Conservation (phyloP, 1,284 basidiomycete genomes). For the Irpex sp. region DNA sequence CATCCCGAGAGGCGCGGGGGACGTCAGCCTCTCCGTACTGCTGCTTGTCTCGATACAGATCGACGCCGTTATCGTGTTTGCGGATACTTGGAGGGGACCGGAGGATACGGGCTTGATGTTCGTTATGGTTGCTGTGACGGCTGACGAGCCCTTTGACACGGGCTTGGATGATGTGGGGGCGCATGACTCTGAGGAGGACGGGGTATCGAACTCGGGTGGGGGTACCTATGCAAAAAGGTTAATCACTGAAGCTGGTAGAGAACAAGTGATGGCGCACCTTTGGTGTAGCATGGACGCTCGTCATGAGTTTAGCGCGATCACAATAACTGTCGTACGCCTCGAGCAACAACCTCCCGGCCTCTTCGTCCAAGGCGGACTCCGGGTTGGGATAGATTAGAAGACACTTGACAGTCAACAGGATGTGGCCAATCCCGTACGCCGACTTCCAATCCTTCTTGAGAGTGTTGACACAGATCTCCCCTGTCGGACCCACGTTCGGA, state of each 20-base stretch:
- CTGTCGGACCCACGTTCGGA: slow-evolving; percentile 84
- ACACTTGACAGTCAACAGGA: slow-evolving; percentile 89
- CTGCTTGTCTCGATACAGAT: slow-evolving; percentile 35
- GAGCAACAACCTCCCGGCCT: slow-evolving; percentile 85
- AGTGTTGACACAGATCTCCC: slow-evolving; percentile 97
- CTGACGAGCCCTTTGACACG: slow-evolving; percentile 2
- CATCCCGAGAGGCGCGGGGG: slow-evolving; percentile 58
- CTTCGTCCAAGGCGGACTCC: slow-evolving; percentile 91
- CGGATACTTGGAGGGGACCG: slow-evolving; percentile 32
- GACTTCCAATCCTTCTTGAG: slow-evolving; percentile 96
- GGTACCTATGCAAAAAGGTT: slow-evolving; percentile 32
- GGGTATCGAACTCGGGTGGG: slow-evolving; percentile 63
- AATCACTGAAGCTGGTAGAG: neutral
- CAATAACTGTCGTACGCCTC: slow-evolving; percentile 88
- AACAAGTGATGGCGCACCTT: slow-evolving; percentile 26
- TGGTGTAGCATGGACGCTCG: slow-evolving; percentile 81
- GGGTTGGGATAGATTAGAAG: slow-evolving; percentile 95
- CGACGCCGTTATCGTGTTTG: slow-evolving; percentile 32
- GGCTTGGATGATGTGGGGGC: slow-evolving; percentile 17
- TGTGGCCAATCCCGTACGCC: slow-evolving; percentile 86
- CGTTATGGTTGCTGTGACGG: slow-evolving; percentile 25
- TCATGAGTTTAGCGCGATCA: slow-evolving; percentile 75
- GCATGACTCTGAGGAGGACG: slow-evolving; percentile 28
- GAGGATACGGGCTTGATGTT: slow-evolving; percentile 19
- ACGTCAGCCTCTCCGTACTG: slow-evolving; percentile 52